Evolutionary conservation across 1,284 basidiomycete species (phyloP), one percentile per base, ranked within the genome.

Genomic region (Jaminaea rosea): DNA sequence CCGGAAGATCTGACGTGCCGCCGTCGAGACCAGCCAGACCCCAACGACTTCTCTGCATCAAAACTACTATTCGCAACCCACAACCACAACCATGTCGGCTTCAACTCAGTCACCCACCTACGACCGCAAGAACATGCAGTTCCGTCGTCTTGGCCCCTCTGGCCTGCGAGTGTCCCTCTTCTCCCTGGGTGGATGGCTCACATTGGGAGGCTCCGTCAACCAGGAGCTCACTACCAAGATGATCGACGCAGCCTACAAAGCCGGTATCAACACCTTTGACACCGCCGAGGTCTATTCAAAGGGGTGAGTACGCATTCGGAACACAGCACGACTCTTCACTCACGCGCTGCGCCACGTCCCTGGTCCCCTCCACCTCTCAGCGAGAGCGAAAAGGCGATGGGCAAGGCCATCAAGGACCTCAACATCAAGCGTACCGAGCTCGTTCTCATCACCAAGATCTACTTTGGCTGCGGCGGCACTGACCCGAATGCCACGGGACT

Each of bases 401-500:
- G 86, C 9, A 82, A 84, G 46, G 86, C 83, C 9, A 82, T 89
- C 69, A 82, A 81, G 68, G 84, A 87, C 69, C 80, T 87, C 28
- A 81, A 82, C 21, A 78, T 85, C 65, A 80, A 83, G 46, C 80
- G 87, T 42, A 79, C 80, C 11, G 85, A 88, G 63, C 75, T 87
- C 26, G 80, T 90, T 54, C 78, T 90, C 63, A 82, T 84, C 26
- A 86, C 85, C 51, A 79, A 79, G 56, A 75, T 80, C 69, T 80
- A 79, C 73, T 80, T 80, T 53, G 80, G 79, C 26, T 76, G 76
- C 15, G 51, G 50, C 13, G 60, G 80, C 37, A 76, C 76, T 29
- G 82, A 83, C 31, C 63, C 62, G 15, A 84, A 85, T 60, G 80
- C 77, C 37, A 75, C 75, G 29, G 84, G 84, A 24, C 76, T 85